Evolutionary conservation across 257 asterid species (phyloP).

Genomic region (Fraxinus anomala): DNA sequence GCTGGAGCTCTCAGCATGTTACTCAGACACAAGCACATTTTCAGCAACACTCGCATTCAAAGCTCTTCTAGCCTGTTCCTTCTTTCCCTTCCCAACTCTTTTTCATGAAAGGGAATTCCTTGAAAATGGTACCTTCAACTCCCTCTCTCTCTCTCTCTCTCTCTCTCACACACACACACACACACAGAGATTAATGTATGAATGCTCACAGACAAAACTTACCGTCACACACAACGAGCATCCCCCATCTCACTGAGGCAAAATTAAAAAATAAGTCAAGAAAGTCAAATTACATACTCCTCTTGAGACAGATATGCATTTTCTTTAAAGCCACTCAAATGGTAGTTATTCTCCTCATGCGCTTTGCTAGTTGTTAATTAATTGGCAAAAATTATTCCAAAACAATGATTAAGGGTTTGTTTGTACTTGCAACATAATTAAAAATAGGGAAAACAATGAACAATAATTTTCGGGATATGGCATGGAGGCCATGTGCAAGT

Average conservation of each 20-base stretch:
- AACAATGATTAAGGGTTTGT: slow-evolving; percentile 25
- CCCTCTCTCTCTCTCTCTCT: slow-evolving; percentile 6
- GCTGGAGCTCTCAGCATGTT: slow-evolving; percentile 34
- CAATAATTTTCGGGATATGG: slow-evolving; percentile 25
- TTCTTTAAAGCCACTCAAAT: slow-evolving; percentile 18
- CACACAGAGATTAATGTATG: slow-evolving; percentile 18
- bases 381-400: slow-evolving; percentile 19
- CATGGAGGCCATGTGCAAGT: slow-evolving; percentile 51
- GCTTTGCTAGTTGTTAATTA: slow-evolving; percentile 17
- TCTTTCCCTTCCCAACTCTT: slow-evolving; percentile 48
- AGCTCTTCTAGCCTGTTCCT: slow-evolving; percentile 46
- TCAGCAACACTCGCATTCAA: slow-evolving; percentile 40
- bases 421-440: slow-evolving; percentile 11
- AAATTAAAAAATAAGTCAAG: neutral
- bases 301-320: slow-evolving; percentile 19
- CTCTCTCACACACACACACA: slow-evolving; percentile 13
- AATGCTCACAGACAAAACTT: slow-evolving; percentile 6
- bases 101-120: slow-evolving; percentile 58
- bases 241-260: slow-evolving; percentile 24
- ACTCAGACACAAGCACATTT: slow-evolving; percentile 32
- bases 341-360: slow-evolving; percentile 6
- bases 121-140: slow-evolving; percentile 39
- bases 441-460: slow-evolving; percentile 31
- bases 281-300: neutral
- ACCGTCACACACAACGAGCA: neutral